phyloP scores from a whole-genome alignment of 1,139 yeast genomes.

The Geotrichum restrictum region DNA sequence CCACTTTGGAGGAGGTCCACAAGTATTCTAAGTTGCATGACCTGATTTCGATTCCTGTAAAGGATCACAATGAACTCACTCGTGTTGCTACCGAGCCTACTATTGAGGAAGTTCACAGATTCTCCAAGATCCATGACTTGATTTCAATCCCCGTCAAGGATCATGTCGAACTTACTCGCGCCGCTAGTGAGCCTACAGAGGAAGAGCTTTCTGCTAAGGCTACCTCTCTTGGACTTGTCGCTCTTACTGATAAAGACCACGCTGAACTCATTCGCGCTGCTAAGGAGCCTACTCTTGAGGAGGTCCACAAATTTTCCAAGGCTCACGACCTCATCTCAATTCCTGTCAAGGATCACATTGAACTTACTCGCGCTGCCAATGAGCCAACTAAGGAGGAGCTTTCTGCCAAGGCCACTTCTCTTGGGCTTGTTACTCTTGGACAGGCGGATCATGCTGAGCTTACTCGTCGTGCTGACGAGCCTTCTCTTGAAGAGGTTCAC shows the following conservation, averaged over 20 bases:
- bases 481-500: constrained; percentile 22
- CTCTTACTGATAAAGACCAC: constrained; percentile 25
- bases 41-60: constrained; percentile 45
- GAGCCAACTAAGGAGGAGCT: constrained; percentile 36
- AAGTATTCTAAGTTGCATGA: constrained; percentile 31
- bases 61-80: constrained; percentile 29
- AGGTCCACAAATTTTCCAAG: constrained; percentile 40
- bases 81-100: constrained; percentile 26
- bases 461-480: constrained; percentile 26
- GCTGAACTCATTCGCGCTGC: constrained; percentile 24
- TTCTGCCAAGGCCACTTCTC: constrained; percentile 22
- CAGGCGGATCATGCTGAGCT: constrained; percentile 24
- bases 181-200: constrained; percentile 27
- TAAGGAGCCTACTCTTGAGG: constrained; percentile 41
- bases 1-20: constrained; percentile 29
- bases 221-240: constrained; percentile 25
- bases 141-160: constrained; percentile 32
- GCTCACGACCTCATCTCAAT: constrained; percentile 23
- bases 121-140: constrained; percentile 37
- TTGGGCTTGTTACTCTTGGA: constrained; percentile 15
- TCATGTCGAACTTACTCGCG: constrained; percentile 25
- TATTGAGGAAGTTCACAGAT: constrained; percentile 33
- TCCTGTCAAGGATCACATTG: constrained; percentile 30
- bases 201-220: constrained; percentile 30
- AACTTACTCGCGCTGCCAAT: constrained; percentile 39